Evolutionary conservation across 2,329 filamentous ascomycete genomes (phyloP), one percentile per base, ranked within the genome.

Genomic region (Fusarium sp.): DNA sequence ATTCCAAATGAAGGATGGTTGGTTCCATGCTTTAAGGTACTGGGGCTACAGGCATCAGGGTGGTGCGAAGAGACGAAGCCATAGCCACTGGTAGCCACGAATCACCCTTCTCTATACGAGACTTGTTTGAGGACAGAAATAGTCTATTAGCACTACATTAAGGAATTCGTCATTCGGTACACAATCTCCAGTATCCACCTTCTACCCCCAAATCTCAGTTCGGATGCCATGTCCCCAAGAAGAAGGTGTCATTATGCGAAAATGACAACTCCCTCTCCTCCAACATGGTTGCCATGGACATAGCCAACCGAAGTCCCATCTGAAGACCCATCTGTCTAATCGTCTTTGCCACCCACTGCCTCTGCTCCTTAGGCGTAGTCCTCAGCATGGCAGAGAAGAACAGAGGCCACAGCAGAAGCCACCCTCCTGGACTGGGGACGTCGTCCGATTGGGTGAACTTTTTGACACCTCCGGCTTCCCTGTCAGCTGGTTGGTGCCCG

Each of bases 271-370:
- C 62, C 6, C 63, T 56, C 16, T 66, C 58, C 29, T 71, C 65
- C 10, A 73, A 13, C 13, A 65, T 13, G 6, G 42, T 53, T 8
- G 71, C 67, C 71, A 73, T 73, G 1, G 71, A 64, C 10, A 69
- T 34, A 0, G 71, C 69, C 14, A 73, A 27, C 20, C 61, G 69
- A 11, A 73, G 34, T 4, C 71, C 71, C 69, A 73, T 72, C 11
- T 62, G 58, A 2, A 54, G 11, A 0, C 70, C 71, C 23, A 73
- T 66, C 9, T 46, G 58, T 6, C 66, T 59, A 27, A 73, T 70
- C 14, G 49, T 58, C 4, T 20, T 25, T 6, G 70, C 59, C 9
- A 68, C 57, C 71, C 71, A 73, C 1, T 56, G 13, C 7, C 64
- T 61, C 51, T 71, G 68, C 3, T 62, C 64, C 2, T 18, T 10